Evolutionary conservation across 2,329 filamentous ascomycete species (phyloP).

Genomic region (Venturia asperata): DNA sequence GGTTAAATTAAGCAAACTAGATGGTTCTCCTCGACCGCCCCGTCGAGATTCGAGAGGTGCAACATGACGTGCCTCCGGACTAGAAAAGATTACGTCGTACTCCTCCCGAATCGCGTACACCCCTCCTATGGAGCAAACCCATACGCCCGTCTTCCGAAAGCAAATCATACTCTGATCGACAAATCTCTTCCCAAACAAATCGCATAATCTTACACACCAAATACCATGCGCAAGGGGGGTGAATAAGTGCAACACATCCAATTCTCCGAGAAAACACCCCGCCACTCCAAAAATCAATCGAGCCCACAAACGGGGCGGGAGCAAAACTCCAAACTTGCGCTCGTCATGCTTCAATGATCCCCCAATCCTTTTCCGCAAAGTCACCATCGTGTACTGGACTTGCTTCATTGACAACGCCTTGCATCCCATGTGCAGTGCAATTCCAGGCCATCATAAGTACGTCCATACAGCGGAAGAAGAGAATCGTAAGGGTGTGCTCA

Average conservation of each 20-base stretch:
- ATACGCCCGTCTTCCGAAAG: neutral
- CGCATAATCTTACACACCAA: neutral
- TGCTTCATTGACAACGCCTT: slow-evolving; percentile 19
- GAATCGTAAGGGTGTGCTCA: slow-evolving; percentile 16
- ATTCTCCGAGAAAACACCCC: neutral
- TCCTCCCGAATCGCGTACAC: too few relatives aligned
- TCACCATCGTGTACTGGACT: slow-evolving; percentile 30
- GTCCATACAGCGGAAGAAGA: slow-evolving; percentile 19
- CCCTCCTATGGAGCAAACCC: too few relatives aligned
- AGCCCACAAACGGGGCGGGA: neutral
- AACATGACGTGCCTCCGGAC: neutral
- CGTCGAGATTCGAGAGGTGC: neutral
- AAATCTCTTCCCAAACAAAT: neutral
- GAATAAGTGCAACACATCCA: neutral
- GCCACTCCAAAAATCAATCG: neutral
- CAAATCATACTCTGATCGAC: neutral
- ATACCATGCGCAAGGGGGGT: slow-evolving; percentile 8
- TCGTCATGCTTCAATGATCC: neutral
- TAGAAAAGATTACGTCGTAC: too few relatives aligned
- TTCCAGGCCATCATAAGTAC: slow-evolving; percentile 20
- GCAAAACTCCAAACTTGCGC: neutral
- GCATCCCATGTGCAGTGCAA: slow-evolving; percentile 10
- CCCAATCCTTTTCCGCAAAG: slow-evolving; percentile 17
- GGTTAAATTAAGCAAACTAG: neutral
- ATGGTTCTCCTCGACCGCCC: neutral